These are phyloP conservation scores for Lepiota brunneoincarnata DNA, from an alignment of 768 basidiomycete genomes.

Conservation along the genomic window DNA sequence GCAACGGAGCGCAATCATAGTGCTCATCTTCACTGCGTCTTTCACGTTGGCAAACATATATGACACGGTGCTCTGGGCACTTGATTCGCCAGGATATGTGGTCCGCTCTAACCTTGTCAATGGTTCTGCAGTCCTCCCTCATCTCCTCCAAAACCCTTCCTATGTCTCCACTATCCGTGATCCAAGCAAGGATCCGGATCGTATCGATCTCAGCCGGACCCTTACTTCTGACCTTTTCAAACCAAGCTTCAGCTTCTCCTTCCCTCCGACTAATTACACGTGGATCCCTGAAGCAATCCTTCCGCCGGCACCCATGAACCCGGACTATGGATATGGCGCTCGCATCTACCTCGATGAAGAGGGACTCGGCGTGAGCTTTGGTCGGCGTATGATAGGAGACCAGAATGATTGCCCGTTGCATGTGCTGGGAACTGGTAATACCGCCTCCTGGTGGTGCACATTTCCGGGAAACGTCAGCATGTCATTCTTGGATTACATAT, in stretches of 20 bases:
- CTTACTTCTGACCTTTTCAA: constrained; percentile 16
- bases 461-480: constrained; percentile 10
- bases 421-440: background rate
- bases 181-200: constrained; percentile 8
- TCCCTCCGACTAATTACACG: constrained; percentile 7
- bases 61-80: background rate
- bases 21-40: constrained; percentile 12
- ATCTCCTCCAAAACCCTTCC: background rate
- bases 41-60: background rate
- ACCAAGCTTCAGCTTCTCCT: constrained; percentile 17
- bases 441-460: constrained; percentile 11
- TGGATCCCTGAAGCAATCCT: constrained; percentile 4
- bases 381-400: background rate
- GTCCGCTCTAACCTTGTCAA: background rate
- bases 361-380: constrained; percentile 17
- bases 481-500: background rate
- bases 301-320: background rate
- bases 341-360: constrained; percentile 19
- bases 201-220: constrained; percentile 16
- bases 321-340: background rate
- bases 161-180: constrained; percentile 15
- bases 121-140: too few relatives aligned
- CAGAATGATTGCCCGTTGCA: background rate
- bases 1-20: constrained; percentile 14
- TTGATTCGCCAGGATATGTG: too few relatives aligned